Base-by-base conservation (phyloP, 257 asterid species). In the Scutellaria barbata region DNA sequence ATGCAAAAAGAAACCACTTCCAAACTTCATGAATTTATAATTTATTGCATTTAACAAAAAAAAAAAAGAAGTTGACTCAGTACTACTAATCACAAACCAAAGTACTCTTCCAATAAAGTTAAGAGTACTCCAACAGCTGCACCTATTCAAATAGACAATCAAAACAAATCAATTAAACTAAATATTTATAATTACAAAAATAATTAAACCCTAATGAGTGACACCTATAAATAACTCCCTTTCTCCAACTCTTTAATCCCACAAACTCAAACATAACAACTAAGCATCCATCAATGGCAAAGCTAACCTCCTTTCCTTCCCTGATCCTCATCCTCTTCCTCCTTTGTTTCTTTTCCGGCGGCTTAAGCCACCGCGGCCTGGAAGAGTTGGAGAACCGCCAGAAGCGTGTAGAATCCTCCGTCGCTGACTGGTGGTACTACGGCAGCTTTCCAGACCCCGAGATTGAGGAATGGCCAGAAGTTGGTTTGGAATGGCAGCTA, bases 181-280 rank as follows among this genome's bases (percentile, higher is more conserved):
- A 20, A 1, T 17, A 9, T 17, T 55, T 10, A 17, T 42, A n/a
- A 13, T 69, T 42, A 37, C 66, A 35, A 1, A 20, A 16, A 10
- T 13, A 10, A 52, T 22, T 4, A 20, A 56, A 6, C 3, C 57
- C 56, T 54, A 67, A n/a, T 37, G 43, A 33, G 2, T 18, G 35
- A 71, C 13, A 5, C 56, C 57, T 69, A 69, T 69, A 69, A 72
- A 72, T 64, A 0, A 63, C 20, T 10, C 65, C 63, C 20, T 72
- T 20, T 7, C 30, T 45, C 33, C 56, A 33, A 16, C 5, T 18
- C 12, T 25, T 69, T 56, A 6, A 10, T 6, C 59, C 1, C 58
- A 57, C 74, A 46, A 52, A 70, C 11, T 16, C 4, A 16, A 67
- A 14, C 60, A 25, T 16, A 16, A 67, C 4, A 39, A 3, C 10